Percentiles rank a stretch among this genome's conserved stretches.
Conservation (phyloP, 2,329 filamentous ascomycete genomes). For the Parastagonospora avenae region DNA sequence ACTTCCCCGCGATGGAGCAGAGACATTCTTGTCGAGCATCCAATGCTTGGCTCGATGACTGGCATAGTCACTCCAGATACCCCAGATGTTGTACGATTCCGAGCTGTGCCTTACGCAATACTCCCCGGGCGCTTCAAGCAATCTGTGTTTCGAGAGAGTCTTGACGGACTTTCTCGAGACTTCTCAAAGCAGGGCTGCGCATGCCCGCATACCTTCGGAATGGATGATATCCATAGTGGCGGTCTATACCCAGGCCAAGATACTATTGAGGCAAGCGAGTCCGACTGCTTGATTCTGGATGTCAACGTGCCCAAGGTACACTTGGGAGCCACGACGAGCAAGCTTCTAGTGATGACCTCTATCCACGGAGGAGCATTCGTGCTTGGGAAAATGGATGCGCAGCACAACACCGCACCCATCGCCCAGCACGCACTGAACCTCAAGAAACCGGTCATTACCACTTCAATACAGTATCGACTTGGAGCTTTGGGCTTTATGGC, state of each 20-base stretch:
- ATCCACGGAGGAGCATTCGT: slow-evolving; percentile 59
- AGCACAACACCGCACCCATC: slow-evolving; percentile 29
- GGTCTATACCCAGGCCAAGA: slow-evolving; percentile 18
- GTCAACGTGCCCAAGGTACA: slow-evolving; percentile 27
- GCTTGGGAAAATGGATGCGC: slow-evolving; percentile 40
- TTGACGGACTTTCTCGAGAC: slow-evolving; percentile 4
- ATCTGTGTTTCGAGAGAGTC: slow-evolving; percentile 13
- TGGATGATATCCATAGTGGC: slow-evolving; percentile 10
- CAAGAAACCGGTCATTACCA: slow-evolving; percentile 18
- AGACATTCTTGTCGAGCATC: slow-evolving; percentile 21
- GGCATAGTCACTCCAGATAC: slow-evolving; percentile 21
- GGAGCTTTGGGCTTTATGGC: slow-evolving; percentile 44
- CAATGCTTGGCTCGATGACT: slow-evolving; percentile 19
- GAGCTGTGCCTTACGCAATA: slow-evolving; percentile 26
- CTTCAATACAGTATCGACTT: slow-evolving; percentile 33
- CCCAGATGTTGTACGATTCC: slow-evolving; percentile 33
- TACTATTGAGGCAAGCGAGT: slow-evolving; percentile 12
- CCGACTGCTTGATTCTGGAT: slow-evolving; percentile 25
- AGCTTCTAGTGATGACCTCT: slow-evolving; percentile 57
- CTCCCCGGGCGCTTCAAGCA: slow-evolving; percentile 29
- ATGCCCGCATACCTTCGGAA: slow-evolving; percentile 20
- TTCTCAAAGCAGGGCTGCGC: slow-evolving; percentile 29
- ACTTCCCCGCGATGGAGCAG: neutral
- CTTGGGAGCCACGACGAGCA: slow-evolving; percentile 4
- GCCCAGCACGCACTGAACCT: slow-evolving; percentile 28